phyloP scores from a whole-genome alignment of 306 rosid species.

The Herpetospermum pedunculosum region DNA sequence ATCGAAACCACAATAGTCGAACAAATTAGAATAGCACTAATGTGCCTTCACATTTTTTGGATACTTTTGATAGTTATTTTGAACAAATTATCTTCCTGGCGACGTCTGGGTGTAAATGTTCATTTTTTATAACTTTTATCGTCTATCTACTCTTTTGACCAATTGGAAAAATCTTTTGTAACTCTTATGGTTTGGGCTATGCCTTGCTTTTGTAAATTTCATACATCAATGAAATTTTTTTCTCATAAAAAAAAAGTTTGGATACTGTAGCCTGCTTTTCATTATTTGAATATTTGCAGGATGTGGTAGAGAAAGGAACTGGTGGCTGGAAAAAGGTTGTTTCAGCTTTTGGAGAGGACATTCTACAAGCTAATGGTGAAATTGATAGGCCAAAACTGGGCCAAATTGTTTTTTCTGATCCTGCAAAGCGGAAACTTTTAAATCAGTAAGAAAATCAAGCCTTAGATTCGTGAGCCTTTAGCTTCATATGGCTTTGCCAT shows the following conservation, averaged over 20 bases:
- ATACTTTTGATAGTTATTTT: too few relatives aligned
- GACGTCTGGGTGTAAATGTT: too few relatives aligned
- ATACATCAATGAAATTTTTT: too few relatives aligned
- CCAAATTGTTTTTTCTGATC: slow-evolving; percentile 69
- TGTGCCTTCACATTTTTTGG: neutral
- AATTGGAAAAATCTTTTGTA: too few relatives aligned
- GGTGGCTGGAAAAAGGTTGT: slow-evolving; percentile 72
- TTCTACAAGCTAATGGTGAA: slow-evolving; percentile 54
- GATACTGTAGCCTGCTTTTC: neutral
- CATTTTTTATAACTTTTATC: too few relatives aligned
- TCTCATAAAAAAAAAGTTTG: too few relatives aligned
- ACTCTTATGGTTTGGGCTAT: too few relatives aligned
- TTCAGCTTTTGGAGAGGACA: slow-evolving; percentile 60
- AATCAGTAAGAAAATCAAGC: slow-evolving; percentile 35
- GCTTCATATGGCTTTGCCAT: neutral
- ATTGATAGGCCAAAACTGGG: slow-evolving; percentile 69
- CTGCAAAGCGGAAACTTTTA: slow-evolving; percentile 61
- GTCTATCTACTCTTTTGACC: too few relatives aligned
- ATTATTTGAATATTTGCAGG: slow-evolving; percentile 23
- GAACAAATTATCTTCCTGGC: too few relatives aligned
- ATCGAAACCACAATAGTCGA: neutral
- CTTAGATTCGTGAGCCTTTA: neutral
- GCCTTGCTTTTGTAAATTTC: too few relatives aligned
- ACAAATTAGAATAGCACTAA: neutral
- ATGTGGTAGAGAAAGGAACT: slow-evolving; percentile 52